These are phyloP conservation scores for Ustilago loliicola DNA, from an alignment of 1,284 basidiomycete species.

Conservation along the genomic window DNA sequence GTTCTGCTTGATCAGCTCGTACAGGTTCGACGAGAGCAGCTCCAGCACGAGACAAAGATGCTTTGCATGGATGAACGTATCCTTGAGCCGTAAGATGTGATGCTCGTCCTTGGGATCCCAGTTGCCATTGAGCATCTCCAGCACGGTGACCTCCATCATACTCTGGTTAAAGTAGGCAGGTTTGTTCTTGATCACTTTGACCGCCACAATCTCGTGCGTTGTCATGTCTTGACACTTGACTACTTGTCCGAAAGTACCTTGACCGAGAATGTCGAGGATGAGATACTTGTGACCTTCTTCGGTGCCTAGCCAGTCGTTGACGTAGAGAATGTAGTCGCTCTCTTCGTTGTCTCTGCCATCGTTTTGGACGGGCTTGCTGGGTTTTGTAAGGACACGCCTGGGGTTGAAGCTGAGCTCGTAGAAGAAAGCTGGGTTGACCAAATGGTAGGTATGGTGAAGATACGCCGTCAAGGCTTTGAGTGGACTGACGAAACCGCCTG, in stretches of 20 bases:
- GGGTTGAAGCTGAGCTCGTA: constrained; percentile 70
- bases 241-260: constrained; percentile 98
- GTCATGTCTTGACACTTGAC: constrained; percentile 99
- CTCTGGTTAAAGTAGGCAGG: constrained; percentile 99
- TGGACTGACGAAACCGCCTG: constrained; percentile 67
- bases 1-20: constrained; percentile 99
- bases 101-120: constrained; percentile 89
- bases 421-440: constrained; percentile 69
- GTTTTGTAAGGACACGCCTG: constrained; percentile 67
- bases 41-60: constrained; percentile 99
- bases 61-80: constrained; percentile 95
- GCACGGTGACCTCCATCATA: constrained; percentile 99
- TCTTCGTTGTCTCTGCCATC: constrained; percentile 70
- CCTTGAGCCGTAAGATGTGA: constrained; percentile 93
- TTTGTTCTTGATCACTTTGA: constrained; percentile 99
- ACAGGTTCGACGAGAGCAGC: constrained; percentile 94
- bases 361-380: constrained; percentile 69
- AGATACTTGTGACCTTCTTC: constrained; percentile 80
- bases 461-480: constrained; percentile 69
- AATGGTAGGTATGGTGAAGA: constrained; percentile 70
- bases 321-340: constrained; percentile 70
- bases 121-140: constrained; percentile 78
- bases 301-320: constrained; percentile 69
- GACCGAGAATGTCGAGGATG: constrained; percentile 96
- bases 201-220: constrained; percentile 96